Base-by-base conservation (phyloP, 139 green algal genomes). In the Medakamo hakoo region DNA sequence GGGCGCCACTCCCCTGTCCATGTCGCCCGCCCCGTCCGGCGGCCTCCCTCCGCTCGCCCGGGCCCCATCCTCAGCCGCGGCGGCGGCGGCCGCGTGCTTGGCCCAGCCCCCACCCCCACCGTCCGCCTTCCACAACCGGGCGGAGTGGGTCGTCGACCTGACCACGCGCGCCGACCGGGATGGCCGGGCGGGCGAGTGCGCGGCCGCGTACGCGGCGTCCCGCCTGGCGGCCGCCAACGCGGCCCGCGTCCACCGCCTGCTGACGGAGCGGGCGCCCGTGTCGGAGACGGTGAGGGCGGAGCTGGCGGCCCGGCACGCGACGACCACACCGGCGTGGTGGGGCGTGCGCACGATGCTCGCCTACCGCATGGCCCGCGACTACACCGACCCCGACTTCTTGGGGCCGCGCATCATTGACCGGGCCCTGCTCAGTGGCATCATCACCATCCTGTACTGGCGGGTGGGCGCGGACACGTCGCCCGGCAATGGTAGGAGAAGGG, bases 271-370 rank as follows among this genome's bases (percentile, higher is more conserved):
- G 16, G 40, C 16, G 40, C 9, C 40, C 9, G 16, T 52, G 9
- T 52, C 40, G 9, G 9, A 9, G 9, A 52, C 40, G 9, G 16
- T 52, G 9, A 16, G 26, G 2, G 62, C 69, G 58, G 73, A 87
- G 61, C 78, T 94, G 31, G 61, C 71, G 21, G 77, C 81, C 2
- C 61, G 55, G 59, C 64, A 55, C 0, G 77, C 71, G 27, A 93
- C 87, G 3, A 71, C 78, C 5, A 92, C 86, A 20, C 84, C 86
- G 5, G 79, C 74, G 62, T 93, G 78, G 81, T 86, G 74, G 76
- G 83, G 61, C 32, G 67, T 90, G 28, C 65, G 28, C 30, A 79
- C 69, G 3, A 56, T 89, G 21, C 59, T 88, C 49, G 81, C 81
- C 73, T 92, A 91, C 73, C 79, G 85, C 59, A 84, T 76, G 2